Conservation (phyloP, 306 rosid species). For the Rosa rugosa region DNA sequence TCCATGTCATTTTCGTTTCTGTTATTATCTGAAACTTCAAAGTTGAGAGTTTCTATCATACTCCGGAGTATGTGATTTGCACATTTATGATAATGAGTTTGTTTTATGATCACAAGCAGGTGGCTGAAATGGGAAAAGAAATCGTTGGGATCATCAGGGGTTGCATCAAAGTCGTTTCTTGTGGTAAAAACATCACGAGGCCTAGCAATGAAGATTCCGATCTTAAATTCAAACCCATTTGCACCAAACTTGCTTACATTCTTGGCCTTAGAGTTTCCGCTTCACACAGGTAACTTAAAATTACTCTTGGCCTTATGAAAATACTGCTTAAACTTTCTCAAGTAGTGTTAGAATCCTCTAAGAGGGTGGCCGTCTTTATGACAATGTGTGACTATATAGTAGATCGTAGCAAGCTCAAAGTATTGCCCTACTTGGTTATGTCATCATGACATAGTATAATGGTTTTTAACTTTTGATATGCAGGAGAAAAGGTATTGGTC, state of each 20-base stretch:
- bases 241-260: constrained; percentile 64
- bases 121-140: constrained; percentile 53
- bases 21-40: neutral
- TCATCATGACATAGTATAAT: neutral
- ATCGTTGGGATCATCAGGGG: constrained; percentile 78
- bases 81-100: neutral
- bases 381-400: neutral
- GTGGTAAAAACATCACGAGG: constrained; percentile 47
- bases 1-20: neutral
- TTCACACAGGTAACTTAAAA: constrained; percentile 40
- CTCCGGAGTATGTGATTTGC: neutral
- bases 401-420: neutral
- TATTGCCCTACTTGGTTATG: neutral
- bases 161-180: constrained; percentile 75
- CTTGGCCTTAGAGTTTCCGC: constrained; percentile 77
- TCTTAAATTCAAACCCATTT: constrained; percentile 39
- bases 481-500: constrained; percentile 77
- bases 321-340: neutral
- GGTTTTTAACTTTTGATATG: neutral
- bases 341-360: neutral
- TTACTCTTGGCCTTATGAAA: neutral
- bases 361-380: neutral
- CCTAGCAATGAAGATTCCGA: constrained; percentile 3
- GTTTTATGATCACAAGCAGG: constrained; percentile 37
- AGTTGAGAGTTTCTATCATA: neutral